Evolutionary conservation across 148 eudicot genomes (phyloP).

Genomic region (Amaranthus palmeri): DNA sequence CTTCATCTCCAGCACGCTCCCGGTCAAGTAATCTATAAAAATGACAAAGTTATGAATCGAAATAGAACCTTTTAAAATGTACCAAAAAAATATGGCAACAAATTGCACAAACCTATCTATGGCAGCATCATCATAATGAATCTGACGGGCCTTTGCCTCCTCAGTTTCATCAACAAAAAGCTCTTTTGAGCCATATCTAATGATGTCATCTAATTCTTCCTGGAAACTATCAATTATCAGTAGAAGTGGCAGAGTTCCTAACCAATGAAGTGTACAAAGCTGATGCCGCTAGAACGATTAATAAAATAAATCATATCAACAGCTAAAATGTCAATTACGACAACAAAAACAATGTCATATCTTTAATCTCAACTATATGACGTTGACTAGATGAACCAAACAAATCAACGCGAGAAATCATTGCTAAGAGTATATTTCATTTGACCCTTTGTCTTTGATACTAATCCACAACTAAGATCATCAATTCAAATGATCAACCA

Average conservation of each 20-base stretch:
- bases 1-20: conserved; percentile 75
- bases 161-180: conserved; percentile 91
- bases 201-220: conserved; percentile 98
- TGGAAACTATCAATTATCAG: conserved; percentile 27
- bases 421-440: too few species aligned
- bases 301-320: not conserved
- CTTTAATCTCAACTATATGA: too few species aligned
- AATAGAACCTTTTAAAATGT: not conserved
- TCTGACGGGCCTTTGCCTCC: conserved; percentile 91
- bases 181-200: conserved; percentile 93
- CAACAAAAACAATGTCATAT: too few species aligned
- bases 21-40: conserved; percentile 69
- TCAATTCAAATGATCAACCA: too few species aligned
- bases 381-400: too few species aligned
- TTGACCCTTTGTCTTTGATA: too few species aligned
- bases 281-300: not conserved
- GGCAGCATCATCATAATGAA: conserved; percentile 95
- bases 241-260: not conserved
- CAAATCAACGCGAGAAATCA: too few species aligned
- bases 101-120: conserved; percentile 57
- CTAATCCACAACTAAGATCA: too few species aligned
- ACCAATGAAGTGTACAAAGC: not conserved
- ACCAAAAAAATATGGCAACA: conserved; percentile 1
- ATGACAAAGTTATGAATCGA: conserved; percentile 5
- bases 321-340: not conserved